Evolutionary conservation across 2,329 filamentous ascomycete species (phyloP).

Genomic region (Aspergillus sp.): DNA sequence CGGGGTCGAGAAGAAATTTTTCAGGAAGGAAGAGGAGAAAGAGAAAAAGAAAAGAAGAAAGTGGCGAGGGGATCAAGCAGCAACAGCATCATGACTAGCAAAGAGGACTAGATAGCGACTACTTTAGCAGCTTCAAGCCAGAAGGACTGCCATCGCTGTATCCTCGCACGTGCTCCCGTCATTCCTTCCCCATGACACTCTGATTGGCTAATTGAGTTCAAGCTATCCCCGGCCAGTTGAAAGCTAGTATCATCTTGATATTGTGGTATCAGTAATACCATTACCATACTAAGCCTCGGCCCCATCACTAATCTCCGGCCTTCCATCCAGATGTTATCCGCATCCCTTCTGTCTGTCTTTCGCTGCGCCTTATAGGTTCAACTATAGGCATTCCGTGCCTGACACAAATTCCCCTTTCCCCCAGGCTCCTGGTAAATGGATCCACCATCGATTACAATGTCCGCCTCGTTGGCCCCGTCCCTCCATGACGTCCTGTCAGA

Average conservation of each 20-base stretch:
- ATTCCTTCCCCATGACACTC: neutral
- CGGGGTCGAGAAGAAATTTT: neutral
- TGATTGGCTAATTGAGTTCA: neutral
- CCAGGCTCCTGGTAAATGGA: neutral
- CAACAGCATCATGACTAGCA: neutral
- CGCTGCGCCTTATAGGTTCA: neutral
- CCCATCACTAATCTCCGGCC: neutral
- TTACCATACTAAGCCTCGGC: neutral
- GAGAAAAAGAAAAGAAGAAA: neutral
- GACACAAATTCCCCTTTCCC: neutral
- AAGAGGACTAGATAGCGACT: neutral
- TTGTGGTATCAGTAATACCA: neutral
- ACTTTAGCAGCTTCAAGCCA: neutral
- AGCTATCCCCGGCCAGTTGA: neutral
- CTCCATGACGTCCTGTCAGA: constrained; percentile 37
- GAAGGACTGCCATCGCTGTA: constrained; percentile 2
- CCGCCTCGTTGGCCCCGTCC: constrained; percentile 25
- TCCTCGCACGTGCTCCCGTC: constrained; percentile 5
- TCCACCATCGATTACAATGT: constrained; percentile 4
- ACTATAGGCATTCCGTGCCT: neutral
- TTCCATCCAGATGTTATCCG: neutral
- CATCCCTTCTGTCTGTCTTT: neutral
- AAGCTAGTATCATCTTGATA: neutral
- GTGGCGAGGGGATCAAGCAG: neutral
- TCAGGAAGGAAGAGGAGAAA: neutral